Percentiles rank a stretch among this genome's conserved stretches.
These are phyloP conservation scores for Colletotrichum sp. DNA, from an alignment of 2,329 filamentous ascomycete species.

Conservation along the genomic window DNA sequence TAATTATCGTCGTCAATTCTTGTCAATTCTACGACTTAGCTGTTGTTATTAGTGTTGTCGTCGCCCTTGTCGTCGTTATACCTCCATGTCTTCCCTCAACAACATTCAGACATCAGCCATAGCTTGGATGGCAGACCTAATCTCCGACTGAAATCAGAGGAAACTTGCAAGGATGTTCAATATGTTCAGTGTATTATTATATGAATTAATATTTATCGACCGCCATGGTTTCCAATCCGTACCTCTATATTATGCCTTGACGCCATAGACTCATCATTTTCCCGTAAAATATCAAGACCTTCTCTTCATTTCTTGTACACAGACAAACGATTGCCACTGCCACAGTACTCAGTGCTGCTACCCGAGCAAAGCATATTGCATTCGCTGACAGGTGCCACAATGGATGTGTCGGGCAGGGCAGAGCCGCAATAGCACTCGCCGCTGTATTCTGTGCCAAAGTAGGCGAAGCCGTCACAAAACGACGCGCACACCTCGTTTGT, in stretches of 20 bases:
- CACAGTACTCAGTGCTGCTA: slow-evolving; percentile 40
- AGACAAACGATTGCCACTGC: slow-evolving; percentile 41
- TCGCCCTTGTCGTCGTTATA: no score
- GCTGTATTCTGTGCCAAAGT: slow-evolving; percentile 44
- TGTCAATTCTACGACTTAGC: no score
- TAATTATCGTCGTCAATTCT: no score
- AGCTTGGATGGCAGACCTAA: accelerated
- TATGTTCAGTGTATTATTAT: not conserved
- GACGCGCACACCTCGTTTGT: slow-evolving; percentile 35
- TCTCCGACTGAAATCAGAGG: not conserved
- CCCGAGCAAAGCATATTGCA: slow-evolving; percentile 48
- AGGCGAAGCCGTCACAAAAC: slow-evolving; percentile 33
- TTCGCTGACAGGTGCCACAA: slow-evolving; percentile 32
- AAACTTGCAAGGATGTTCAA: not conserved
- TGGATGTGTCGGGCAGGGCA: slow-evolving; percentile 29
- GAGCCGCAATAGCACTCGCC: slow-evolving; percentile 42
- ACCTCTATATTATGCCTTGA: not conserved
- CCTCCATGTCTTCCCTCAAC: not conserved
- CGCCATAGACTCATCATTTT: not conserved
- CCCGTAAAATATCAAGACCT: not conserved
- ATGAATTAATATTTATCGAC: not conserved
- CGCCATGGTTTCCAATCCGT: not conserved
- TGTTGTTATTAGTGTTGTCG: no score
- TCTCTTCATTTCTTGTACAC: slow-evolving; percentile 32
- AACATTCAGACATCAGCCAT: not conserved